These are phyloP conservation scores for Penicillium fuscoglaucum DNA, from an alignment of 2,329 filamentous ascomycete genomes.

Conservation along the genomic window DNA sequence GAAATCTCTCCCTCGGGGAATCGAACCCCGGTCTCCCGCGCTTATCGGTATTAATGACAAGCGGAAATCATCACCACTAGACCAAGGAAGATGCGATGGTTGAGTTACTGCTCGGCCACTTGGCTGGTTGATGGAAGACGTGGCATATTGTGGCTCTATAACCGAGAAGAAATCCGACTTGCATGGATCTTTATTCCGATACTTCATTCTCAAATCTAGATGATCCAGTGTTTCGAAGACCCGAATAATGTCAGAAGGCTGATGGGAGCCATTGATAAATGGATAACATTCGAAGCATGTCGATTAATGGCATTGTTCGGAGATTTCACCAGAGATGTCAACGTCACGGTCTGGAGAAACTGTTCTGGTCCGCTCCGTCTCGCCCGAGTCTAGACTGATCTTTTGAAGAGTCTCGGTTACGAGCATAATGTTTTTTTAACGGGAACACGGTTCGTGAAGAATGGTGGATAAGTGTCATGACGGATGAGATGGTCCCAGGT, in stretches of 20 bases:
- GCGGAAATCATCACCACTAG: slow-evolving; percentile 35
- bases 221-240: neutral
- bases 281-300: neutral
- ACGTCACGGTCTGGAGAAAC: neutral
- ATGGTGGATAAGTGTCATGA: neutral
- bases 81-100: slow-evolving; percentile 28
- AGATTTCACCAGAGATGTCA: neutral
- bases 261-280: neutral
- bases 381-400: neutral
- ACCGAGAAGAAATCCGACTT: fast-evolving
- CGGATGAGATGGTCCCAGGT: neutral
- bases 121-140: slow-evolving; percentile 19
- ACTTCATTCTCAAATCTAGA: neutral
- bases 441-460: neutral
- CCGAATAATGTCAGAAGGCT: neutral
- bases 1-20: slow-evolving; percentile 34
- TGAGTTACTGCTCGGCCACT: slow-evolving; percentile 29
- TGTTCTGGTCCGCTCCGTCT: neutral
- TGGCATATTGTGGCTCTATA: neutral
- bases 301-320: neutral
- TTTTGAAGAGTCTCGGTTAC: neutral
- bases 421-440: neutral
- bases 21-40: slow-evolving; percentile 40
- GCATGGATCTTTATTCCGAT: neutral
- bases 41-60: slow-evolving; percentile 31